Base-by-base conservation (phyloP, 495 filamentous ascomycete species). In the Penicillium steckii region DNA sequence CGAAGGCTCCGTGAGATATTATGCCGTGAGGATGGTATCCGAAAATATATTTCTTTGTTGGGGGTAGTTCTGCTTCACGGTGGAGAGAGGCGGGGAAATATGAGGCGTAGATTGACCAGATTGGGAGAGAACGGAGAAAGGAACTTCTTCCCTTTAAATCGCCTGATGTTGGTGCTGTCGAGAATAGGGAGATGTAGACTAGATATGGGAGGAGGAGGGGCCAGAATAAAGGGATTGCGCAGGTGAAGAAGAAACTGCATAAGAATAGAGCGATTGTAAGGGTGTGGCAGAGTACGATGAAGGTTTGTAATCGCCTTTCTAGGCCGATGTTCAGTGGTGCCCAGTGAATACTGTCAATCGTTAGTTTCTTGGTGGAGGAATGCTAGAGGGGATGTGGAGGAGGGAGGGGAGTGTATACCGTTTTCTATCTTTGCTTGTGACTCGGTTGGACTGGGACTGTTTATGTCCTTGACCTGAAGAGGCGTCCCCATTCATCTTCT, bases 21-120 rank as follows among this genome's bases (percentile, higher is more conserved):
- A 98, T 97, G 33, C 94, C 94, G 66, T 97, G 93, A 0, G 93
- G 93, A 63, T 97, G 94, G 67, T 97, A 97, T 35, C 95, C 94
- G 64, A 98, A 95, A 57, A 98, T 93, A 72, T 97, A 98, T 71
- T 97, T 97, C 50, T 90, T 80, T 2, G 86, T 89, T 0, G 90
- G 79, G 12, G 88, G 82, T 2, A 98, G 83, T 15, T 50, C 71
- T 57, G 86, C 78, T 30, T 89, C 91, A 50, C 93, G 87, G 69
- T 97, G 91, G 25, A 98, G 81, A 25, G 80, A 78, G 10, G 90
- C 88, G 1, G 94, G 94, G 70, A 94, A 98, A 75, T 97, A 98
- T 15, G 83, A 87, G 35, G 88, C 91, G 66, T 96, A 97, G 44
- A 95, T 79, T 18, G 82, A 86, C 93, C 93, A 98, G 27, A 92